Base-by-base conservation (phyloP, 495 filamentous ascomycete species). In the Thozetella sp. region DNA sequence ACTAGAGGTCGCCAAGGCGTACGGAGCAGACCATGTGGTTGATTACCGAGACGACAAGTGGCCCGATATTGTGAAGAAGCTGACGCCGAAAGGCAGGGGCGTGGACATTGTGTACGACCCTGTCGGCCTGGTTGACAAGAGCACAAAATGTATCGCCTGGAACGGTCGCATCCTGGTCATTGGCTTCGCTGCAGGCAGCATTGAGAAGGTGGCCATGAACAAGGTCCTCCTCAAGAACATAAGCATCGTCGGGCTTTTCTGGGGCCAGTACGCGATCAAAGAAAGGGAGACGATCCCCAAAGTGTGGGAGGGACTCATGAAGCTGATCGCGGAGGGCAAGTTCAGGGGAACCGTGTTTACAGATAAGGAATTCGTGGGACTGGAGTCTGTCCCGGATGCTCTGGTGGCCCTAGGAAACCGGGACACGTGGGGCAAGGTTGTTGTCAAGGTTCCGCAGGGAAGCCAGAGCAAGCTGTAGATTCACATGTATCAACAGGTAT, bases 381-480 rank as follows among this genome's bases (percentile, higher is more conserved):
- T 98, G 57, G 92, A 96, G 69, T 86, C 81, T 57, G 84, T 98
- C 20, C 86, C 89, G 0, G 83, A 83, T 56, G 94, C 94, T 0
- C 73, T 98, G 66, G 77, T 88, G 68, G 88, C 88, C 17, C 76
- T 98, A 40, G 93, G 91, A 0, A 82, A 83, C 17, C 78, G 94
- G 50, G 92, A 89, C 64, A 97, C 92, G 0, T 98, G 94, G 94
- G 94, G 94, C 0, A 98, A 98, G 83, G 94, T 97, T 1, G 92
- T 98, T 1, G 90, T 97, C 2, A 90, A 90, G 73, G 81, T 98
- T 24, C 86, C 89, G n/a, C 89, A 93, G 58, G 80, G 86, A 25
- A 77, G 80, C 3, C 79, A 76, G 68, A 89, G 75, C 60, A 82
- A 74, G 59, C 37, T 85, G 66, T 85, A 72, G 58, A 62, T 50